These are phyloP conservation scores for Eucalyptus polybractea DNA, from an alignment of 345 rosid species.

Conservation along the genomic window DNA sequence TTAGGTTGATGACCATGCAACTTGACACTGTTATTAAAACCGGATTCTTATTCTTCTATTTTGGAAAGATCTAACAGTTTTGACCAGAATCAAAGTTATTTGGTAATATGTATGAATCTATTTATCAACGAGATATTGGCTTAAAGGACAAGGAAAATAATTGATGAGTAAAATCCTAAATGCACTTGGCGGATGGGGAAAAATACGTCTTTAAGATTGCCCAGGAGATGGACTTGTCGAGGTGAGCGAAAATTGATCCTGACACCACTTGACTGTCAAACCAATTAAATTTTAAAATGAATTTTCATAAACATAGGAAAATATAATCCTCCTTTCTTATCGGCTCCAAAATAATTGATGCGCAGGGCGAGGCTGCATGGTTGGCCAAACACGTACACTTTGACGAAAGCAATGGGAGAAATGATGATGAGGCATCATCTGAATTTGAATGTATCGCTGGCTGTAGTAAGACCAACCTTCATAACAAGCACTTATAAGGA, in stretches of 20 bases:
- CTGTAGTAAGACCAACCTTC: conserved; percentile 23
- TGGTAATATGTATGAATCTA: not conserved
- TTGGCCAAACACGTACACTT: conserved; percentile 29
- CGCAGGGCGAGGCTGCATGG: conserved; percentile 17
- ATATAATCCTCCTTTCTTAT: not conserved
- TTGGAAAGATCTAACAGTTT: not conserved
- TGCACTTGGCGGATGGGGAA: not conserved
- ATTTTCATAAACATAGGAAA: not conserved
- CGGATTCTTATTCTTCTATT: not conserved
- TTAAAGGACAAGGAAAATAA: not conserved
- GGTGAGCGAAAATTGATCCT: not conserved
- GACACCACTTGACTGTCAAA: not conserved
- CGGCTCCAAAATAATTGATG: not conserved
- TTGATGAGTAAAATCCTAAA: not conserved
- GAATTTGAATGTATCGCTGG: conserved; percentile 10
- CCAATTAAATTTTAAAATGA: not conserved
- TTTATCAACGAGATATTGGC: not conserved
- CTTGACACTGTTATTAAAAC: not conserved
- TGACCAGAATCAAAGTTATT: not conserved
- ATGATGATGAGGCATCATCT: conserved; percentile 12
- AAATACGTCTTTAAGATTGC: not conserved
- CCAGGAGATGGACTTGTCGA: not conserved
- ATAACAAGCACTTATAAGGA: conserved; percentile 21
- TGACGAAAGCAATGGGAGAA: conserved; percentile 37
- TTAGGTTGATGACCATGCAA: not conserved